Percentiles rank a stretch among this genome's conserved stretches.
These are phyloP conservation scores for Adansonia madagascariensis DNA, from an alignment of 441 rosid species.

Conservation along the genomic window DNA sequence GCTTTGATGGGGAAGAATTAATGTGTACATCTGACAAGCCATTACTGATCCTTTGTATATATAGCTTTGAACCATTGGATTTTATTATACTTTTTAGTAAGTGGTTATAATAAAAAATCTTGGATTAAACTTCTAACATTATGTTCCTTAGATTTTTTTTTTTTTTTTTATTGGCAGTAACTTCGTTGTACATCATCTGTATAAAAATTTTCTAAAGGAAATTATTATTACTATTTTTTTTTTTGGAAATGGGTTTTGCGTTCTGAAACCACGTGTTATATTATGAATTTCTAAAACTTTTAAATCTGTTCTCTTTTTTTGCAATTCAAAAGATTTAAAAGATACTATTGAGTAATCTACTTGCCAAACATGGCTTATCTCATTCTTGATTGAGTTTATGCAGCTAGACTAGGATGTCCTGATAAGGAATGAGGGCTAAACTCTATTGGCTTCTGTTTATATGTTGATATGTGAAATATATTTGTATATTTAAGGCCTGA, in stretches of 20 bases:
- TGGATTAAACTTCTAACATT: not conserved
- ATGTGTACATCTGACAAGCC: not conserved
- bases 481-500: constrained; percentile 1
- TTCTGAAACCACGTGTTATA: not conserved
- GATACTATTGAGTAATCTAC: not conserved
- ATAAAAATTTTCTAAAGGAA: too few relatives aligned
- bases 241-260: not conserved
- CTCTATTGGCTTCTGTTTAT: not conserved
- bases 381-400: not conserved
- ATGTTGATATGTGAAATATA: not conserved
- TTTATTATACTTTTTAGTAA: not conserved
- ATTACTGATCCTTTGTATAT: not conserved
- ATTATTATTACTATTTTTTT: too few relatives aligned
- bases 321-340: not conserved
- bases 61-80: not conserved
- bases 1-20: not conserved
- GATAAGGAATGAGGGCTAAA: not conserved
- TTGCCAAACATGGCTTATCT: not conserved
- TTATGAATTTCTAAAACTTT: not conserved
- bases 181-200: too few relatives aligned
- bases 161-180: too few relatives aligned
- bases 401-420: constrained; percentile 3
- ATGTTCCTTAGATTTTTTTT: too few relatives aligned
- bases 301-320: not conserved
- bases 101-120: not conserved